phyloP scores from a whole-genome alignment of 2,329 filamentous ascomycete genomes.

The Cytospora paraplurivora region DNA sequence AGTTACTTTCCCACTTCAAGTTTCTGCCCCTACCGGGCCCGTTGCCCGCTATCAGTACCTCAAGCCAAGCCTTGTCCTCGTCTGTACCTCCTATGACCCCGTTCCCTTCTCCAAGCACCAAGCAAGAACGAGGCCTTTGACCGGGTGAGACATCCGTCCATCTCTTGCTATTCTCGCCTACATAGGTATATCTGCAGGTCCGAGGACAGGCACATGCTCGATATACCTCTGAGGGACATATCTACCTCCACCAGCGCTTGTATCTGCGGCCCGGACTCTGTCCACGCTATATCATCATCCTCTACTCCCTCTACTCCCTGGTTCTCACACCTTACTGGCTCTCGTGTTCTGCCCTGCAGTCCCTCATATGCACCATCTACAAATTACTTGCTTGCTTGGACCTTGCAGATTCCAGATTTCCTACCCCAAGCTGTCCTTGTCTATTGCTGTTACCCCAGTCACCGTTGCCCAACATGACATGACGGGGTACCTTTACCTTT shows the following conservation, averaged over 20 bases:
- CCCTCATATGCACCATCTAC: conserved; percentile 18
- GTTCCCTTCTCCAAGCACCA: conserved; percentile 7
- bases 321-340: conserved; percentile 19
- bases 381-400: neutral
- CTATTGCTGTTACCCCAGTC: neutral
- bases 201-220: neutral
- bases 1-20: conserved; percentile 11
- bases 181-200: conserved; percentile 9
- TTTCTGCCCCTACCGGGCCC: neutral
- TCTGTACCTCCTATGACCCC: conserved; percentile 9
- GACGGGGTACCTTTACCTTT: conserved; percentile 15
- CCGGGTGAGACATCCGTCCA: conserved; percentile 16
- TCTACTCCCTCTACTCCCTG: conserved; percentile 9
- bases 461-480: neutral
- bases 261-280: conserved; percentile 19
- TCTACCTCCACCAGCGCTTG: conserved; percentile 18
- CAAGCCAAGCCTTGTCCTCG: neutral
- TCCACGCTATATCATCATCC: neutral
- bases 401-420: conserved; percentile 16
- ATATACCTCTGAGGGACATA: conserved; percentile 7
- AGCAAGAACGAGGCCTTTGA: conserved; percentile 1
- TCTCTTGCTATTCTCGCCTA: conserved; percentile 2
- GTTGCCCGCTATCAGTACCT: neutral
- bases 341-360: conserved; percentile 11
- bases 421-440: neutral